Base-by-base conservation (phyloP, 1,284 basidiomycete genomes). In the Puccinia coronata region DNA sequence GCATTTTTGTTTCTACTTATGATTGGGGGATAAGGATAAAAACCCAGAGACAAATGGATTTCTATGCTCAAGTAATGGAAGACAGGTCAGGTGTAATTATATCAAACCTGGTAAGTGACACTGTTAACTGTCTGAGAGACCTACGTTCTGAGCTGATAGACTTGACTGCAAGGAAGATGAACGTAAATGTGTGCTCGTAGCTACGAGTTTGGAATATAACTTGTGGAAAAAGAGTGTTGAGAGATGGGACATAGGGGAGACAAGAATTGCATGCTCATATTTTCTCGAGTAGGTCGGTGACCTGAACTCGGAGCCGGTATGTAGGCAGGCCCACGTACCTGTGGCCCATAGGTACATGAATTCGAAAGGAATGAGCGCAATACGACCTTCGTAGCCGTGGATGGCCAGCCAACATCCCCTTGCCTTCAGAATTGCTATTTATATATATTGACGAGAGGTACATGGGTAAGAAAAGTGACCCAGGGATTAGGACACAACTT, bases 381-480 rank as follows among this genome's bases (percentile, higher is more conserved):
- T 36, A 14, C 36, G 69, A 39, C 69, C 69, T 4, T 34, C 4
- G n/a, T 49, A 71, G 16, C 69, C 69, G 34, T 71, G 47, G 69
- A 71, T 53, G 28, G 47, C 49, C 69, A 34, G 18, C 43, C 47
- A 53, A 71, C 69, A 53, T 71, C 69, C 69, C 67, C 69, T 53
- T 71, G 39, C 69, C 69, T 49, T 3, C 16, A 53, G 47, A 49
- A 53, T 31, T 71, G 28, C 69, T 53, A 71, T 23, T 53, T 70
- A 70, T 71, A n/a, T 71, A n/a, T n/a, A n/a, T n/a, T n/a, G n/a
- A n/a, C n/a, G n/a, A n/a, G n/a, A n/a, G n/a, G n/a, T n/a, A n/a
- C n/a, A n/a, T n/a, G n/a, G n/a, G n/a, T n/a, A n/a, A n/a, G n/a
- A n/a, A n/a, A n/a, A n/a, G n/a, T n/a, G n/a, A n/a, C n/a, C n/a